Conservation (phyloP, 164 flowering plant genomes). For the Hamamelis virginiana region DNA sequence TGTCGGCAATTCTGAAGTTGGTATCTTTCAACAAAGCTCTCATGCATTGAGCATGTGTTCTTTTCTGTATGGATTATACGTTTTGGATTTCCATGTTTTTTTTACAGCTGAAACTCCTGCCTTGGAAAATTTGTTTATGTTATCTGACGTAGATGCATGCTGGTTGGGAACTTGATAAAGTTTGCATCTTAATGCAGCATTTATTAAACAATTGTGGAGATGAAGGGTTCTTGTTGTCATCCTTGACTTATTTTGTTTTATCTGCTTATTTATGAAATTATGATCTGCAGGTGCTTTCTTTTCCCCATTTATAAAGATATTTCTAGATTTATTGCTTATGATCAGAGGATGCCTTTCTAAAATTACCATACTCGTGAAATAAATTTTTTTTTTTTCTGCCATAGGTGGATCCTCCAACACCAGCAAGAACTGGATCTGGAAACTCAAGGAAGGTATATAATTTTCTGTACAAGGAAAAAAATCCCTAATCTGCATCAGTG, state of each 20-base stretch:
- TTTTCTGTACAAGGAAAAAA: neutral
- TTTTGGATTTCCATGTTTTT: neutral
- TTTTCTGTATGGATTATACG: neutral
- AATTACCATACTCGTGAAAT: neutral
- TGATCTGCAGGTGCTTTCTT: neutral
- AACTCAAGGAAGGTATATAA: slow-evolving; percentile 46
- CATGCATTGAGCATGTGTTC: neutral
- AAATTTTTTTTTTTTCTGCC: neutral
- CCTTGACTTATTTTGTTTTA: neutral
- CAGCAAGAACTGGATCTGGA: slow-evolving; percentile 49
- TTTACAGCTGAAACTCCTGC: neutral
- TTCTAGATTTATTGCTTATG: neutral
- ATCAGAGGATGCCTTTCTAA: neutral
- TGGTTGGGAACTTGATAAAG: neutral
- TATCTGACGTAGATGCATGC: neutral
- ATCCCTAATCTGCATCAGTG: neutral
- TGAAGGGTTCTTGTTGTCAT: neutral
- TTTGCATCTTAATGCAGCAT: neutral
- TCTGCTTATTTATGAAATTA: neutral
- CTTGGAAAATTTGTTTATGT: neutral
- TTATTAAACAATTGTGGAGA: neutral
- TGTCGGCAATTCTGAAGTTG: neutral
- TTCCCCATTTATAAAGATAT: neutral
- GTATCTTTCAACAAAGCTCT: neutral
- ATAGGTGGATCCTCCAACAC: slow-evolving; percentile 37